Conservation (phyloP, 129 eudicot species). For the Pseudognaphalium luteoalbum region DNA sequence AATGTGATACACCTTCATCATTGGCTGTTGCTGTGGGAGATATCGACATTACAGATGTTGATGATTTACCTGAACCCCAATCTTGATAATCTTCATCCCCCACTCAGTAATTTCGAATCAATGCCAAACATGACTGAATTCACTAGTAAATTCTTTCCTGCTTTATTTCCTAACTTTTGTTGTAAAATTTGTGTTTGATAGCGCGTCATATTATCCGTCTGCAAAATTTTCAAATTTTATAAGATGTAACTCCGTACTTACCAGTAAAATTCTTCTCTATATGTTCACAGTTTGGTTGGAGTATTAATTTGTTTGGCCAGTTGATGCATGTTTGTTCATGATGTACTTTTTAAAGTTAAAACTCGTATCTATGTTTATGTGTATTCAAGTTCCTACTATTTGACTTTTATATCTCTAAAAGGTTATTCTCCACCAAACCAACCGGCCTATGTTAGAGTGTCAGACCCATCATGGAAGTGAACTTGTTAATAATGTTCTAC, state of each 20-base stretch:
- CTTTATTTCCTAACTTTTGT: conserved; percentile 12
- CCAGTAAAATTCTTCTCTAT: not conserved
- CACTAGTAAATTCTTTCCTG: conserved; percentile 8
- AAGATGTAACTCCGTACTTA: not conserved
- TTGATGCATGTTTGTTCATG: not conserved
- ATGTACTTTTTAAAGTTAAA: not conserved
- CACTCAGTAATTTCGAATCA: not conserved
- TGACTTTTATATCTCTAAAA: not conserved
- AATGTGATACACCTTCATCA: conserved; percentile 37
- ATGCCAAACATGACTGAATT: not conserved
- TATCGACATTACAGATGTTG: conserved; percentile 40
- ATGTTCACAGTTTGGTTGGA: not conserved
- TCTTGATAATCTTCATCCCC: conserved; percentile 21
- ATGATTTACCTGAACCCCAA: conserved; percentile 22
- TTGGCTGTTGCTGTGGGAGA: conserved; percentile 55
- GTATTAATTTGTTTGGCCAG: conserved; percentile 14
- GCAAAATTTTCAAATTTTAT: not conserved
- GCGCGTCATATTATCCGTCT: not conserved
- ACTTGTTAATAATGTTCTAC: not conserved
- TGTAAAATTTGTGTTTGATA: conserved; percentile 17
- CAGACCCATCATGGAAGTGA: too few species aligned
- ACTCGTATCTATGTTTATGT: not conserved
- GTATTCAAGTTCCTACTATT: not conserved
- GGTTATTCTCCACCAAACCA: too few species aligned
- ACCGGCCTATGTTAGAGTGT: too few species aligned